Base-by-base conservation (phyloP, 106 monocot genomes). In the Acorus gramineus region DNA sequence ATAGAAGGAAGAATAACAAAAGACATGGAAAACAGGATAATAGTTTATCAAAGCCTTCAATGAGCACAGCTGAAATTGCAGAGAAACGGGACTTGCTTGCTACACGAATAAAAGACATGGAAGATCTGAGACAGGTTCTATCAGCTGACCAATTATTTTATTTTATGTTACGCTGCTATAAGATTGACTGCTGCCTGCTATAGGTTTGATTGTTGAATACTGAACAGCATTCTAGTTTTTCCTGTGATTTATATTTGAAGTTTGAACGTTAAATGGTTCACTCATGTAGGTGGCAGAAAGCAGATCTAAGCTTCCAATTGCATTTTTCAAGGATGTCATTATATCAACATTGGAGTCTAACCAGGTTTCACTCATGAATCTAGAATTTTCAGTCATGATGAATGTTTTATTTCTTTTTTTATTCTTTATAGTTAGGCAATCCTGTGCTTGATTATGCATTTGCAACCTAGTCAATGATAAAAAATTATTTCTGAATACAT, bases 271-370 rank as follows among this genome's bases (percentile, higher is more conserved):
- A 28, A 28, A 28, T 28, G 28, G 28, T 28, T 28, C 0, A 28
- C 28, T n/a, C 70, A 46, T 72, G 65, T 77, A 98, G 96, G 71
- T 81, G 67, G 54, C 73, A 10, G 74, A 87, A 83, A 78, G 72
- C 55, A 78, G 81, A 69, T 64, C 73, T 48, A 91, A 83, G 69
- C 87, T 98, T 70, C 96, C 96, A 51, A 98, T 91, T 83, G 77
- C 85, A 59, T 77, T 85, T 8, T 98, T 75, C 75, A 85, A 77
- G 71, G 79, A 85, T 79, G 70, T 61, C 11, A 91, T 98, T 49
- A 81, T 85, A 64, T 82, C 91, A 48, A 78, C 79, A 8, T 70
- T 98, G 76, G 81, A 88, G 64, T 70, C 69, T 76, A 70, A 98
- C 52, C 87, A 98, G 96, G 96, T 98, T 66, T 53, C 28, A 28